A percentile compares a stretch with the other conserved stretches of the same genome.
These are phyloP conservation scores for Ascochyta fabae DNA, from an alignment of 2,329 filamentous ascomycete genomes.

Conservation along the genomic window DNA sequence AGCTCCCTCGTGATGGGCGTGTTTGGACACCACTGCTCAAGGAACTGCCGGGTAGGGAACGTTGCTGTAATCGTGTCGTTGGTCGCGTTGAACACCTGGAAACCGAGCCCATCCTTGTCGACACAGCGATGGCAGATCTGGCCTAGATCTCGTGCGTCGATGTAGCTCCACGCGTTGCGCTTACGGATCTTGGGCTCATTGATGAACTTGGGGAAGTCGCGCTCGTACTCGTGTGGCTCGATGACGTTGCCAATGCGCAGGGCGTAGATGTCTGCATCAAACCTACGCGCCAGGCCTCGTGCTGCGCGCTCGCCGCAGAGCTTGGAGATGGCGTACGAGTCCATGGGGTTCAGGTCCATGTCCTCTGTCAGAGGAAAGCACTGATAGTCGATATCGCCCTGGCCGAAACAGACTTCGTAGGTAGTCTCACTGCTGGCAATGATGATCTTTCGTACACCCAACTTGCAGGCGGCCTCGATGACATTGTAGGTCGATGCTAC, in stretches of 20 bases:
- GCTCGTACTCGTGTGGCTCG: constrained; percentile 65
- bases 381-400: constrained; percentile 63
- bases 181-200: constrained; percentile 59
- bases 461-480: constrained; percentile 67
- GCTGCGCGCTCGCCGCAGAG: constrained; percentile 65
- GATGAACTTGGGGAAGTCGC: constrained; percentile 60
- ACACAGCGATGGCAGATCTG: constrained; percentile 65
- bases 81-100: constrained; percentile 69
- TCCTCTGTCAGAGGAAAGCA: constrained; percentile 66
- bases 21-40: constrained; percentile 58
- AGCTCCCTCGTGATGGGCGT: constrained; percentile 62
- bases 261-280: constrained; percentile 64
- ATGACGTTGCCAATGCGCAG: constrained; percentile 68
- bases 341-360: constrained; percentile 66
- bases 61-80: constrained; percentile 67
- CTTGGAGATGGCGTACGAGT: constrained; percentile 67
- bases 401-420: constrained; percentile 67
- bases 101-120: constrained; percentile 62
- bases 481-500: constrained; percentile 66
- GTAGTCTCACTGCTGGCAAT: constrained; percentile 66
- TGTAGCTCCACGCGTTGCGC: constrained; percentile 68
- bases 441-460: constrained; percentile 68
- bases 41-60: constrained; percentile 59
- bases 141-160: constrained; percentile 66
- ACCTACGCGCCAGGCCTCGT: constrained; percentile 63